A percentile compares a stretch with the other conserved stretches of the same genome.
Evolutionary conservation across 805 yeast species (phyloP).

Genomic region (Blastobotrys chiropterorum): DNA sequence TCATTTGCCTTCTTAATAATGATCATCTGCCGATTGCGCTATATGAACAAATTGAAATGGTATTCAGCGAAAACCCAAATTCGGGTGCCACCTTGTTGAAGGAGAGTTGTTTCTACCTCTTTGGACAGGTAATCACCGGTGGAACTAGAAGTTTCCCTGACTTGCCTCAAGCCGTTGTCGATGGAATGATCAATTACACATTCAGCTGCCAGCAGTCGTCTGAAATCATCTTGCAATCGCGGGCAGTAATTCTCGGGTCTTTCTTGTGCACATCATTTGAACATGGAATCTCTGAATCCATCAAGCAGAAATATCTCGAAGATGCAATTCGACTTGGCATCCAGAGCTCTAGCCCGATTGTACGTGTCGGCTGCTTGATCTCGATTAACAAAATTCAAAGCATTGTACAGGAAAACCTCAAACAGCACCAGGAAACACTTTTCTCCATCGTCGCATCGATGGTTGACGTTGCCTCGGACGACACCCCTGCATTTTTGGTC

Average conservation of each 20-base stretch:
- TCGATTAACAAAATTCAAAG: neutral
- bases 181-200: constrained; percentile 1
- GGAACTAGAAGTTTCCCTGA: constrained; percentile 2
- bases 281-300: constrained; percentile 9
- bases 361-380: constrained; percentile 6
- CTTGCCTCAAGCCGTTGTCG: constrained; percentile 18
- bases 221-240: constrained; percentile 11
- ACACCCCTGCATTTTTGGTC: constrained; percentile 64
- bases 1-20: constrained; percentile 31
- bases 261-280: constrained; percentile 19
- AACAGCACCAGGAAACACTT: constrained; percentile 10
- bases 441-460: constrained; percentile 40
- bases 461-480: constrained; percentile 64
- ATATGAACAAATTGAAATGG: constrained; percentile 25
- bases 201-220: neutral
- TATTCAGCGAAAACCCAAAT: constrained; percentile 7
- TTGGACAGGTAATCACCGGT: constrained; percentile 6
- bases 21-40: constrained; percentile 31
- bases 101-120: constrained; percentile 18
- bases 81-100: constrained; percentile 14
- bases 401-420: neutral
- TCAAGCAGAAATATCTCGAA: constrained; percentile 16
- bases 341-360: neutral
- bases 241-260: constrained; percentile 21
- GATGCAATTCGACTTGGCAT: constrained; percentile 1